These are phyloP conservation scores for Colletotrichum costaricense DNA, from an alignment of 2,329 filamentous ascomycete genomes.

Conservation along the genomic window DNA sequence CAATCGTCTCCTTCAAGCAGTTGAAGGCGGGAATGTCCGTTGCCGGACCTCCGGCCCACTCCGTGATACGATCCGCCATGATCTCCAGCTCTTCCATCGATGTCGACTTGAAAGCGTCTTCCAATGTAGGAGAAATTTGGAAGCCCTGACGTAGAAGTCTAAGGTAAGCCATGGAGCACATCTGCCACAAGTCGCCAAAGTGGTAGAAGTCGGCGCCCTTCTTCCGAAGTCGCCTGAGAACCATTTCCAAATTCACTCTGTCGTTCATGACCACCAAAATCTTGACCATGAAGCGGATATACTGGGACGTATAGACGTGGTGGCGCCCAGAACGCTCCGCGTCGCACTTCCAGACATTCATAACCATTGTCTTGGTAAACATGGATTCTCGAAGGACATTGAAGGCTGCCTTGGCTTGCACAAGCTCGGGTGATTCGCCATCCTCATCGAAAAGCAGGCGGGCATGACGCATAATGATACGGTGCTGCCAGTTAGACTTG, in stretches of 20 bases:
- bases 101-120: conserved; percentile 67
- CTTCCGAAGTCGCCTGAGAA: conserved; percentile 83
- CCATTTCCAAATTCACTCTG: conserved; percentile 78
- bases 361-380: conserved; percentile 94
- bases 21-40: conserved; percentile 57
- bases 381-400: conserved; percentile 77
- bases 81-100: conserved; percentile 69
- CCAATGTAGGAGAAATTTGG: conserved; percentile 56
- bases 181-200: conserved; percentile 70
- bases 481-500: conserved; percentile 95
- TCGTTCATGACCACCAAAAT: conserved; percentile 82
- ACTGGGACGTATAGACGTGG: conserved; percentile 90
- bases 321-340: conserved; percentile 85
- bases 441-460: conserved; percentile 64
- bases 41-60: conserved; percentile 60
- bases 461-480: conserved; percentile 82
- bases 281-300: conserved; percentile 83
- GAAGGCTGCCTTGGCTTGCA: conserved; percentile 82
- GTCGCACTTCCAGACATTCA: conserved; percentile 96
- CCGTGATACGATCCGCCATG: conserved; percentile 63
- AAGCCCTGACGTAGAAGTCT: conserved; percentile 63
- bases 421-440: conserved; percentile 56
- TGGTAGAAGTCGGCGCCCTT: conserved; percentile 81
- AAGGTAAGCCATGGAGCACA: conserved; percentile 64
- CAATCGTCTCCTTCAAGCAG: conserved; percentile 68